Evolutionary conservation across 768 basidiomycete genomes (phyloP), one percentile per base, ranked within the genome.

Genomic region (Thelephora ganbajun): DNA sequence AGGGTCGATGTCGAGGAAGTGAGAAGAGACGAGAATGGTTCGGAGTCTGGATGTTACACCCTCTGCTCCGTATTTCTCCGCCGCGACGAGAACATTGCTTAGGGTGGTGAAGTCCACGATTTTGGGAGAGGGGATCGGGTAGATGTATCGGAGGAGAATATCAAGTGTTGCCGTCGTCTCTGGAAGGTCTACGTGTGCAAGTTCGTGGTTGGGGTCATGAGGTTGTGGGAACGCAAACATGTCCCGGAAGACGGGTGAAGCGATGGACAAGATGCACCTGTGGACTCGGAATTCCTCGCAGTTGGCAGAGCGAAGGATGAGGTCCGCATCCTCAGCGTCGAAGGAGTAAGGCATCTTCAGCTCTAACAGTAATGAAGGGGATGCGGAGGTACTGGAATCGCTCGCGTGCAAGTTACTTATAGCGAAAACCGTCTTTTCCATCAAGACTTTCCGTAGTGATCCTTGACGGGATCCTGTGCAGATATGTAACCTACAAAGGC

Each of bases 31-130:
- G 64, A 69, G 70, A 14, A 41, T 16, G 16, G 11, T 41, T 22
- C 39, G 39, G 9, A 41, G 39, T 16, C 39, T 6, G 22, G 22
- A 4, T 18, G 4, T n/a, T 2, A 41, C 39, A 14, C 16, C 3
- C 2, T 22, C 22, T 4, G 39, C 39, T n/a, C 12, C 39, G 39
- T 41, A 41, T 41, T 41, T 41, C 18, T 18, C 22, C 14, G 39
- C 39, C 14, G 12, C 2, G 19, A 53, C 51, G 11, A 65, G 65
- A 7, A 66, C 65, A 41, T 65, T 66, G 7, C 69, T 56, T 0
- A 71, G 69, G 42, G 67, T 63, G 41, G 69, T 59, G 55, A 72
- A 62, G 51, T 65, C 59, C 33, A 71, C 61, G 11, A 72, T 57
- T 14, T 63, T 64, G 14, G 63, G 61, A 30, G 72, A 56, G 9